Evolutionary conservation across 768 basidiomycete genomes (phyloP), one percentile per base, ranked within the genome.

Genomic region (Tulasnella sp.): DNA sequence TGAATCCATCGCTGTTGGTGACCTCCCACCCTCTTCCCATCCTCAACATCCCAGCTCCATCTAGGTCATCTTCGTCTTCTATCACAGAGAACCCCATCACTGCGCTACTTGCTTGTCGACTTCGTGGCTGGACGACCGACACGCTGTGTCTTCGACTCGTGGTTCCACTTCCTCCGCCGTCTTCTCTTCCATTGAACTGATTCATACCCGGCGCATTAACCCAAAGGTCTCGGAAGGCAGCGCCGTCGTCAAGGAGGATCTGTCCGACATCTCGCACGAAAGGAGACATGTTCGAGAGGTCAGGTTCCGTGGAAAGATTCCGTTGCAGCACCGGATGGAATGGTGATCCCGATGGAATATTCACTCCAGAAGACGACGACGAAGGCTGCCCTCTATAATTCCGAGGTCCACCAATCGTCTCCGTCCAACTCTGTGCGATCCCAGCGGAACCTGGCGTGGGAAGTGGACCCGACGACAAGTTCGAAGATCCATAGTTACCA

Each of bases 61-160:
- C 34, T 15, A 38, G 42, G 34, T 48, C 62, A 11, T 48, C 58
- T 21, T 78, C 77, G 53, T 80, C 78, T 27, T 71, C 70, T 19
- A 63, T 67, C 49, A 80, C 78, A 17, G 78, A 81, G 70, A 87
- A 87, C 2, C 85, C 85, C 12, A 84, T 79, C 50, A 84, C 73
- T 56, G 79, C 79, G 3, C 80, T 41, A 58, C 74, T 49, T 84
- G 71, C 3, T 24, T 43, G 21, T n/a, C 54, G 15, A 27, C 41
- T 59, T 49, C 84, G 75, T 0, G 86, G 85, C 67, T 87, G 88
- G 11, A 89, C 85, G 65, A 89, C 80, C 62, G 83, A 85, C 64
- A 91, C 87, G 60, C 85, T 88, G 63, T 91, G 88, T 19, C 89
- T 74, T 38, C 89, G 73, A 64, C 86, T 89, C 5, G 89, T 88